These are phyloP conservation scores for Cucurbita argyrosperma DNA, from an alignment of 306 rosid species.

Conservation along the genomic window DNA sequence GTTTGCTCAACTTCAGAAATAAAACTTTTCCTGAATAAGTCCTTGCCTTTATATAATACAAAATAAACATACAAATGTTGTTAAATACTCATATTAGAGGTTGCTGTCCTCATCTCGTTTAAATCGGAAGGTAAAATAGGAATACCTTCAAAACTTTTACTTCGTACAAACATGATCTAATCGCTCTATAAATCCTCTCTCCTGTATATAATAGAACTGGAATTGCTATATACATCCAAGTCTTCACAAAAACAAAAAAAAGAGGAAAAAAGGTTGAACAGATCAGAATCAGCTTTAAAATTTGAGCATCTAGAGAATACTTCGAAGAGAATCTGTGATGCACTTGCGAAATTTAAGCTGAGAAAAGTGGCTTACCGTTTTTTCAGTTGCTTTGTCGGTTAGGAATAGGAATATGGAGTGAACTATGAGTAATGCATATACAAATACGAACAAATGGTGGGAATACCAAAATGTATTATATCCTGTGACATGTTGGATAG, in stretches of 20 bases:
- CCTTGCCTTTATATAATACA: slow-evolving; percentile 31
- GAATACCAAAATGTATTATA: slow-evolving; percentile 85
- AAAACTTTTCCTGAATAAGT: slow-evolving; percentile 66
- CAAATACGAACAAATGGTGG: slow-evolving; percentile 76
- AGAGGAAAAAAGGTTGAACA: neutral
- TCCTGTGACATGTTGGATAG: slow-evolving; percentile 53
- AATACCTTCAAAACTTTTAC: slow-evolving; percentile 60
- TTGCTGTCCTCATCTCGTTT: neutral
- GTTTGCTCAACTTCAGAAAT: slow-evolving; percentile 63
- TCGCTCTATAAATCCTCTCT: slow-evolving; percentile 61
- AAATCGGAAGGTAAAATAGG: neutral
- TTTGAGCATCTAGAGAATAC: neutral
- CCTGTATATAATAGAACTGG: slow-evolving; percentile 54
- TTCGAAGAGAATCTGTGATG: neutral
- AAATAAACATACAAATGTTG: neutral
- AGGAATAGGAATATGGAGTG: slow-evolving; percentile 88
- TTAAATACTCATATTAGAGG: neutral
- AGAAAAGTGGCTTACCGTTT: slow-evolving; percentile 38
- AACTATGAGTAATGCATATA: slow-evolving; percentile 60
- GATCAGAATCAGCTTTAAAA: neutral
- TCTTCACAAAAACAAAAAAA: slow-evolving; percentile 28
- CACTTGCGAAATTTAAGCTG: neutral
- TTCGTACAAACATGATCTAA: slow-evolving; percentile 63
- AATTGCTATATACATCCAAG: slow-evolving; percentile 79
- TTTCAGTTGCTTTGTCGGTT: slow-evolving; percentile 41